Evolutionary conservation across 768 basidiomycete species (phyloP), one percentile per base, ranked within the genome.

Genomic region (Lactifluus pinguis): DNA sequence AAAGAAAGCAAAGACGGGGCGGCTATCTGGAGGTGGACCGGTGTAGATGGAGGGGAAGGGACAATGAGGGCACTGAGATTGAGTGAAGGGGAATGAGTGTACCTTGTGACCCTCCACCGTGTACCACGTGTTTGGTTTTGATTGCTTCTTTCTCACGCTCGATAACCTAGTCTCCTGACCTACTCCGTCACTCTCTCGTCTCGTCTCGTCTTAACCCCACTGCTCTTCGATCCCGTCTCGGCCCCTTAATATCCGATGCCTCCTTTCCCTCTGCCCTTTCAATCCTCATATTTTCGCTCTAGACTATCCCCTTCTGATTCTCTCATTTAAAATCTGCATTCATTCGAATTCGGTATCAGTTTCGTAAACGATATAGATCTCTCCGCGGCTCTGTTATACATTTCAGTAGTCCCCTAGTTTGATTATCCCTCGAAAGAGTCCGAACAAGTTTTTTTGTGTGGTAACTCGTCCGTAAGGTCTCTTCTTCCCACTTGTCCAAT

Each of bases 111-210:
- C 57, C 49, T 56, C 41, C 47, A 51, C 32, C 38, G 55, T 38
- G 55, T 15, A 47, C 55, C 65, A 64, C 65, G 62, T 64, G 63
- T 64, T 64, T 64, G 63, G 60, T 38, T 44, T 57, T 64, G 63
- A 62, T 64, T 64, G 63, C 63, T 53, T 57, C 63, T 55, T 53
- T 64, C 63, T 34, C 63, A 64, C 63, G 51, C 49, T 56, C 49
- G 14, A 48, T 32, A 14, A 7, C 42, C 19, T 14, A 14, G 45
- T 57, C 61, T 50, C 60, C 60, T 61, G 60, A 55, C 54, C 59
- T 38, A 25, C 49, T 49, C 39, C 57, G 57, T 57, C 57, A 49
- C 45, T 38, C 32, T 59, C 25, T 25, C 25, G 25, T 25, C 25
- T 25, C 25, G 25, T 25, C 25, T 25, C 25, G 50, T 49, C 38